These are phyloP conservation scores for Penicillium sp. DNA, from an alignment of 2,329 filamentous ascomycete genomes.

Conservation along the genomic window DNA sequence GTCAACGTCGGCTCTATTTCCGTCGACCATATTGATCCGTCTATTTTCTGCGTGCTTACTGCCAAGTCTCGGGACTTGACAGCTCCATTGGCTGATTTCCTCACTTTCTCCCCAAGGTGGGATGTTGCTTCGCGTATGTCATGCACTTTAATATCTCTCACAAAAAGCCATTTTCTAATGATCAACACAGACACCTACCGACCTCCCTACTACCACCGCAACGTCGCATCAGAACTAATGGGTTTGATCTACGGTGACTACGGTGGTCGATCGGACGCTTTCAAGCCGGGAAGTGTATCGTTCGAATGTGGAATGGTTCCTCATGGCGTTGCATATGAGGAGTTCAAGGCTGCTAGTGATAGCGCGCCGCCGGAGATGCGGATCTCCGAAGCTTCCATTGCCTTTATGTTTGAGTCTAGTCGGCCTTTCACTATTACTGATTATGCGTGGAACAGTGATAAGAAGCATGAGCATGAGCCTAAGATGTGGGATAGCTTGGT, in stretches of 20 bases:
- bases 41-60: conserved; percentile 43
- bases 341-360: conserved; percentile 34
- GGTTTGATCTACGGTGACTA: conserved; percentile 38
- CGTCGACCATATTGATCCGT: conserved; percentile 43
- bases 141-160: background rate
- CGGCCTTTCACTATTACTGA: conserved; percentile 38
- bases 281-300: conserved; percentile 35
- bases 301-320: conserved; percentile 40
- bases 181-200: conserved; percentile 36
- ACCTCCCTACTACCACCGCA: conserved; percentile 46
- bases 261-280: conserved; percentile 35
- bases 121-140: conserved; percentile 38
- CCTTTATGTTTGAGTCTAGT: conserved; percentile 38
- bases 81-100: conserved; percentile 38
- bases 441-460: conserved; percentile 35
- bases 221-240: conserved; percentile 42
- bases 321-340: conserved; percentile 37
- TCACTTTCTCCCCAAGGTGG: conserved; percentile 44
- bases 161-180: background rate
- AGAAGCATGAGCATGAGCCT: conserved; percentile 49
- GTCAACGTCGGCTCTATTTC: conserved; percentile 42
- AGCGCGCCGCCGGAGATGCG: conserved; percentile 27
- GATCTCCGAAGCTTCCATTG: conserved; percentile 35
- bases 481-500: conserved; percentile 58
- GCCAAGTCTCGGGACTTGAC: conserved; percentile 39